phyloP scores from a whole-genome alignment of 2,329 filamentous ascomycete species.

The Elsinoe batatas region DNA sequence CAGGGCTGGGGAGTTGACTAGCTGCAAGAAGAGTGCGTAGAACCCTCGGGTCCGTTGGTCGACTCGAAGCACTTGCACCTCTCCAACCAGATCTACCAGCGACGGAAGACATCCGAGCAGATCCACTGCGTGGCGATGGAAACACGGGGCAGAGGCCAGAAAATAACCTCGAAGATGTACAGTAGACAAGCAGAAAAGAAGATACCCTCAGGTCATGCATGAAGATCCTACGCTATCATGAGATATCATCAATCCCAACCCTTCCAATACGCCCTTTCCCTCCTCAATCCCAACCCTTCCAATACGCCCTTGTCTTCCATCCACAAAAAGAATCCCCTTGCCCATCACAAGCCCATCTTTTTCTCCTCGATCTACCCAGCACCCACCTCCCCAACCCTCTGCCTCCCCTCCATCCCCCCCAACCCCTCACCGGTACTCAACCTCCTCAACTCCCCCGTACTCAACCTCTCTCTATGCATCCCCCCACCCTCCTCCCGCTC shows the following conservation, averaged over 20 bases:
- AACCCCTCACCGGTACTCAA: neutral
- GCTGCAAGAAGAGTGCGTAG: too few species aligned
- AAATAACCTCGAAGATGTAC: neutral
- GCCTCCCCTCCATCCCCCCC: neutral
- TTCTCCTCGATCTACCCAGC: neutral
- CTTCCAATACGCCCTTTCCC: neutral
- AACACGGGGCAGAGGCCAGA: neutral
- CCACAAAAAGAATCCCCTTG: neutral
- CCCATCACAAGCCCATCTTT: neutral
- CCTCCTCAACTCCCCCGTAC: conserved; percentile 2
- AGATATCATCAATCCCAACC: conserved; percentile 3
- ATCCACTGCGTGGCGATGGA: neutral
- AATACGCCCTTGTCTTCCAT: neutral
- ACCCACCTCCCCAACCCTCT: neutral
- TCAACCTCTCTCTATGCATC: neutral
- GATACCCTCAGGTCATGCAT: conserved; percentile 10
- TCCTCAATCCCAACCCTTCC: neutral
- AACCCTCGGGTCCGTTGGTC: too few species aligned
- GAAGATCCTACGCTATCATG: conserved; percentile 7
- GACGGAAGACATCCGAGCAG: too few species aligned
- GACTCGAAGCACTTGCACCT: too few species aligned
- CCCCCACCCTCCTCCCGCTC: neutral
- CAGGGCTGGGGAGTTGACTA: too few species aligned
- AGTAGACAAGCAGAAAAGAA: neutral
- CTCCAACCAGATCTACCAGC: too few species aligned